A percentile compares a stretch with the other conserved stretches of the same genome.
phyloP scores from a whole-genome alignment of 345 rosid species.

The Barbarea vulgaris region DNA sequence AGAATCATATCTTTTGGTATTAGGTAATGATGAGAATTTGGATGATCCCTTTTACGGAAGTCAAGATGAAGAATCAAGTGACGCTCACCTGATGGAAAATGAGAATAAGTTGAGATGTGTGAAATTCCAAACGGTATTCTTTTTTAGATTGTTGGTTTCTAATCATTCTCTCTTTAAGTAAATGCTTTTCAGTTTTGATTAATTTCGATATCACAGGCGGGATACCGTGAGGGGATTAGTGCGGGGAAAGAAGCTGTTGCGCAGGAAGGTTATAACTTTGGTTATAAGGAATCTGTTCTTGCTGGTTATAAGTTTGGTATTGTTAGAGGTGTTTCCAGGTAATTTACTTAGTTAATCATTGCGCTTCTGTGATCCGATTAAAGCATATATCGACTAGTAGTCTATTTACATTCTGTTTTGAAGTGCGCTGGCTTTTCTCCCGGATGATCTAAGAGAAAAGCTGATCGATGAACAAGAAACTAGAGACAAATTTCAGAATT shows the following conservation, averaged over 20 bases:
- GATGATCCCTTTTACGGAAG: constrained; percentile 52
- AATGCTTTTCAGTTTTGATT: background rate
- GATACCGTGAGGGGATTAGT: constrained; percentile 79
- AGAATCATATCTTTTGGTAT: constrained; percentile 4
- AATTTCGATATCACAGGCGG: constrained; percentile 47
- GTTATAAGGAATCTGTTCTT: constrained; percentile 66
- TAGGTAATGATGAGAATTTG: constrained; percentile 40
- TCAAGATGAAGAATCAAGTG: constrained; percentile 51
- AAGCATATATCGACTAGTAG: constrained; percentile 8
- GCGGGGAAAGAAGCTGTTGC: constrained; percentile 80
- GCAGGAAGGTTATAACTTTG: constrained; percentile 78
- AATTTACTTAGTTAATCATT: constrained; percentile 19
- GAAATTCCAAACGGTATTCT: constrained; percentile 54
- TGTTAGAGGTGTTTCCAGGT: constrained; percentile 84
- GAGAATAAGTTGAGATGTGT: constrained; percentile 52
- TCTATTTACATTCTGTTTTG: background rate
- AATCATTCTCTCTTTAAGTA: background rate
- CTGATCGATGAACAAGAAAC: constrained; percentile 54
- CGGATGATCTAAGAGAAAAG: constrained; percentile 54
- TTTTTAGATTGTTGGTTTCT: background rate
- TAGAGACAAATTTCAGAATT: constrained; percentile 42
- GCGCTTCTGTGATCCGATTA: background rate
- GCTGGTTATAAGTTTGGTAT: constrained; percentile 73
- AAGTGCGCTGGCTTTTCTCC: constrained; percentile 71
- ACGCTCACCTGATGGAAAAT: constrained; percentile 44